phyloP scores from a whole-genome alignment of 2,329 filamentous ascomycete species.

The Fusarium sp. region DNA sequence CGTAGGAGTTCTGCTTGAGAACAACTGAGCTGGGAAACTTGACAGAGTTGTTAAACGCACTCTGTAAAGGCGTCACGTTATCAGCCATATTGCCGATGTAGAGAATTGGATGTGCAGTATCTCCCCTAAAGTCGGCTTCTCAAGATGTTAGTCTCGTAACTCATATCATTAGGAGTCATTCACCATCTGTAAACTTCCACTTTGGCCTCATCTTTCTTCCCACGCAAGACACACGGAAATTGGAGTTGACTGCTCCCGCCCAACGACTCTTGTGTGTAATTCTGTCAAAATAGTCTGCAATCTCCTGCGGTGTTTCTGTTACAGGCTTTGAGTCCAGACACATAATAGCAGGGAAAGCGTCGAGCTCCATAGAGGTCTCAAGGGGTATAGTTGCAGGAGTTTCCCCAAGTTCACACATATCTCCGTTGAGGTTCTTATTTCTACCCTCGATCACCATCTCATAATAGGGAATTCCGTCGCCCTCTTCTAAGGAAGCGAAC shows the following conservation, averaged over 20 bases:
- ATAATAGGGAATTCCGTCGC: slow-evolving; percentile 60
- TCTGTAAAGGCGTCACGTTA: slow-evolving; percentile 61
- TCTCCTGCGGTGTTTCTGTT: slow-evolving; percentile 49
- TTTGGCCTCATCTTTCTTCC: slow-evolving; percentile 54
- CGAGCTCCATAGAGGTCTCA: slow-evolving; percentile 46
- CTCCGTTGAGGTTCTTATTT: slow-evolving; percentile 11
- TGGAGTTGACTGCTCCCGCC: slow-evolving; percentile 58
- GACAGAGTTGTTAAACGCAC: slow-evolving; percentile 58
- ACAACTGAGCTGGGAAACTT: slow-evolving; percentile 60
- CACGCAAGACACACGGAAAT: slow-evolving; percentile 54
- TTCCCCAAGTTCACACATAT: slow-evolving; percentile 42
- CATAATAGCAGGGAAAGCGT: slow-evolving; percentile 60
- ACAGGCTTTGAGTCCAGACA: slow-evolving; percentile 56
- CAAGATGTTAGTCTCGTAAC: slow-evolving; percentile 1
- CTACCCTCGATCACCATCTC: slow-evolving; percentile 43
- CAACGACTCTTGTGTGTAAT: slow-evolving; percentile 54
- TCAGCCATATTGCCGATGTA: slow-evolving; percentile 60
- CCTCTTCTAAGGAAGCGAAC: slow-evolving; percentile 57
- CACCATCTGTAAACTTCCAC: slow-evolving; percentile 54
- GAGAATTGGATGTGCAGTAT: slow-evolving; percentile 58
- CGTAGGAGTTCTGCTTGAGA: slow-evolving; percentile 63
- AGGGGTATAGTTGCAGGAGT: slow-evolving; percentile 45
- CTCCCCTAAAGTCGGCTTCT: slow-evolving; percentile 47
- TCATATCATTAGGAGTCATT: slow-evolving; percentile 5
- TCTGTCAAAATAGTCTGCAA: slow-evolving; percentile 49